Percentiles rank a stretch among this genome's conserved stretches.
These are phyloP conservation scores for Yamadazyma friedrichii DNA, from an alignment of 1,139 yeast species.

Conservation along the genomic window DNA sequence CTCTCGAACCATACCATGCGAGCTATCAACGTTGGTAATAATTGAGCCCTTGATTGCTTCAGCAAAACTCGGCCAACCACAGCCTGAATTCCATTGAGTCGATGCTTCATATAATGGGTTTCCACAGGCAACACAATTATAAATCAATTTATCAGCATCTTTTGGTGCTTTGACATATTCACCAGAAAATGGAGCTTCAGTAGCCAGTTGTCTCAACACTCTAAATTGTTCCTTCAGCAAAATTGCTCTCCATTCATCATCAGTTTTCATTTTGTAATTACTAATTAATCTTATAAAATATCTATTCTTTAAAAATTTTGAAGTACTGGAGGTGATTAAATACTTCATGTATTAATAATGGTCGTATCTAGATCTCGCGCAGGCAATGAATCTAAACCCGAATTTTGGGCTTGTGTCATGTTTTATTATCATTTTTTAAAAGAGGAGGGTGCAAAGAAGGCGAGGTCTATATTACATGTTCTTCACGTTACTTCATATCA, in stretches of 20 bases:
- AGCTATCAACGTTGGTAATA: conserved; percentile 54
- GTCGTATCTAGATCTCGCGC: too few species aligned
- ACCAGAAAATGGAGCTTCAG: conserved; percentile 83
- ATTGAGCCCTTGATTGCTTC: conserved; percentile 85
- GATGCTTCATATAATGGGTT: conserved; percentile 75
- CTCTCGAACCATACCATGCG: conserved; percentile 75
- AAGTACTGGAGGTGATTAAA: not conserved
- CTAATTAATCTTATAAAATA: not conserved
- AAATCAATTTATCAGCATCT: conserved; percentile 51
- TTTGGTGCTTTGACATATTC: conserved; percentile 54
- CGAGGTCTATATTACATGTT: too few species aligned
- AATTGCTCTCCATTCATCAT: conserved; percentile 78
- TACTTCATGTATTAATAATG: not conserved
- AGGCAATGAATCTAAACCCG: too few species aligned
- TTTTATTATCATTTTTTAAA: too few species aligned
- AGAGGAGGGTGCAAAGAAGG: too few species aligned
- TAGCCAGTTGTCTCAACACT: conserved; percentile 75
- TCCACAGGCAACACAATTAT: conserved; percentile 83
- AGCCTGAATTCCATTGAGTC: conserved; percentile 83
- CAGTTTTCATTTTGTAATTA: conserved; percentile 36
- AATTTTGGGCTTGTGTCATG: too few species aligned
- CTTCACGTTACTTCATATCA: too few species aligned
- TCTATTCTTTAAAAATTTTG: not conserved
- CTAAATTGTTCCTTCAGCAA: conserved; percentile 76
- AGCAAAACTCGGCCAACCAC: conserved; percentile 98